Conservation (phyloP, 2,329 filamentous ascomycete species). For the Colletotrichum echinochloae region DNA sequence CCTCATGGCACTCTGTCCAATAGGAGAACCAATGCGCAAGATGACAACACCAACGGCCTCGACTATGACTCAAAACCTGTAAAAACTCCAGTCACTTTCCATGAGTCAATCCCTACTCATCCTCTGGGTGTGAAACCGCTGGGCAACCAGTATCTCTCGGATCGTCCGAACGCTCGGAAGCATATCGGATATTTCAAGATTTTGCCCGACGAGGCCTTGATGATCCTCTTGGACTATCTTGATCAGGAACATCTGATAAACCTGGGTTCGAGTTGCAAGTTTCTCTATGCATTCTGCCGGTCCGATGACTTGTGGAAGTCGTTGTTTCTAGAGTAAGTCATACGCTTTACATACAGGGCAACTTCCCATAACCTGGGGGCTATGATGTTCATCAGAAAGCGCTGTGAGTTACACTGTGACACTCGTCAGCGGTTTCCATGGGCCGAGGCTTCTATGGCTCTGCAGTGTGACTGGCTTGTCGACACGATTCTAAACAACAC, state of each 20-base stretch:
- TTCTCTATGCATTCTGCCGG: constrained; percentile 85
- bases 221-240: constrained; percentile 80
- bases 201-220: constrained; percentile 85
- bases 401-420: background rate
- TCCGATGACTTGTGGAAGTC: constrained; percentile 91
- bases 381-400: background rate
- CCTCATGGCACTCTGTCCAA: constrained; percentile 20
- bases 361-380: background rate
- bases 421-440: background rate
- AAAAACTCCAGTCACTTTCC: constrained; percentile 19
- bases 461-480: background rate
- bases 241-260: constrained; percentile 71
- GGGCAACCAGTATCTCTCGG: constrained; percentile 82
- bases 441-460: background rate
- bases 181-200: constrained; percentile 73
- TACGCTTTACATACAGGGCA: background rate
- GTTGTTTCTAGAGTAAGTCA: constrained; percentile 84
- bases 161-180: constrained; percentile 73
- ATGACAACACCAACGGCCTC: constrained; percentile 22
- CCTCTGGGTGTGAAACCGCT: constrained; percentile 87
- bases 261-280: constrained; percentile 84
- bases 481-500: background rate
- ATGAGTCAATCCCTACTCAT: constrained; percentile 76
- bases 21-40: constrained; percentile 20
- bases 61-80: constrained; percentile 37